Conservation (phyloP, 306 rosid species). For the Rubus parviflorus region DNA sequence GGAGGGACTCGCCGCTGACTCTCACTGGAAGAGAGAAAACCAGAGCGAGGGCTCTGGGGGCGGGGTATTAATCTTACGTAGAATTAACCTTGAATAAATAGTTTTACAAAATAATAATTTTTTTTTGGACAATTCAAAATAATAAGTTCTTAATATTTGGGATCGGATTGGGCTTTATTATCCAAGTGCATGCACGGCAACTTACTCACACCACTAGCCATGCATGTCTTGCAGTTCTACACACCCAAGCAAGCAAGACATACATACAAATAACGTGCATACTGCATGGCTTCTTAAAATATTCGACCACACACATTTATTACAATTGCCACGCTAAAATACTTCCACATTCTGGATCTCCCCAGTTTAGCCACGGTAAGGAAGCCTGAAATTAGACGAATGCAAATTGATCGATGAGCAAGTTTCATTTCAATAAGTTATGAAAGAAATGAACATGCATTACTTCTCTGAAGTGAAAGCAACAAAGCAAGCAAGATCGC, state of each 20-base stretch:
- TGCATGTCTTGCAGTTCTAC: not conserved
- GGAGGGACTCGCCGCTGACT: too few relatives aligned
- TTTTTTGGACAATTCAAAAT: too few relatives aligned
- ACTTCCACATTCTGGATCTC: not conserved
- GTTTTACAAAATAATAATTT: too few relatives aligned
- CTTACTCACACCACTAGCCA: not conserved
- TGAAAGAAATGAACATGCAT: not conserved
- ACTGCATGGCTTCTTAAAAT: not conserved
- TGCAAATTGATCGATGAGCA: not conserved
- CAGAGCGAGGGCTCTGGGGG: too few relatives aligned
- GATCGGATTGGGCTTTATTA: not conserved
- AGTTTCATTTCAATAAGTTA: not conserved
- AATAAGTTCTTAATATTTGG: too few relatives aligned
- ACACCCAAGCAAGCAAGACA: not conserved
- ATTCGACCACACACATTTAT: not conserved
- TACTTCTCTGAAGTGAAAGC: not conserved
- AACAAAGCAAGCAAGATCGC: not conserved
- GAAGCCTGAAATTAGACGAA: not conserved
- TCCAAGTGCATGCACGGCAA: not conserved
- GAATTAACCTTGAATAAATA: too few relatives aligned
- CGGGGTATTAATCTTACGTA: too few relatives aligned
- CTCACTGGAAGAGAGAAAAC: too few relatives aligned
- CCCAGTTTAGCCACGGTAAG: not conserved
- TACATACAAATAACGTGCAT: not conserved
- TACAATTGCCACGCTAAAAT: not conserved